phyloP scores from a whole-genome alignment of 1,139 yeast genomes.

The Nadsonia starkeyi-henricii region DNA sequence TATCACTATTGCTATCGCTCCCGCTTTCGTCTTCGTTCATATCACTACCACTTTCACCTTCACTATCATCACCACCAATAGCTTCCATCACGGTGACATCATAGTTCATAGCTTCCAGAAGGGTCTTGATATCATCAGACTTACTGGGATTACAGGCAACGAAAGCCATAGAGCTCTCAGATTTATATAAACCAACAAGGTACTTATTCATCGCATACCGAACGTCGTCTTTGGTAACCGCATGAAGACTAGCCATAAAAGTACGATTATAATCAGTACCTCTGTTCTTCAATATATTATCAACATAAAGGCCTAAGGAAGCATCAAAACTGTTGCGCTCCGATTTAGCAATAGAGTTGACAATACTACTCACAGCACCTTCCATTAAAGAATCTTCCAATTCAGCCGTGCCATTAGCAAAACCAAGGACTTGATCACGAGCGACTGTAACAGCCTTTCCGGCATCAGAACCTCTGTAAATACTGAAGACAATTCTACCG shows the following conservation, averaged over 20 bases:
- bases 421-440: conserved; percentile 48
- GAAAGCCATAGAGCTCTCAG: conserved; percentile 44
- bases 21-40: conserved; percentile 15
- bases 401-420: conserved; percentile 36
- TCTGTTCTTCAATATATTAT: conserved; percentile 50
- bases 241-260: conserved; percentile 17
- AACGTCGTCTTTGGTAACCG: conserved; percentile 45
- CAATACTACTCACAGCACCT: conserved; percentile 64
- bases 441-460: conserved; percentile 59
- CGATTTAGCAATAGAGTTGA: conserved; percentile 48
- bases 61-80: conserved; percentile 22
- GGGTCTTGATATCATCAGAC: conserved; percentile 32
- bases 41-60: conserved; percentile 20
- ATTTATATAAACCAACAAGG: conserved; percentile 34
- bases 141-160: conserved; percentile 63
- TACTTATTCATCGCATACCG: conserved; percentile 42
- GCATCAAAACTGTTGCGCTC: conserved; percentile 47
- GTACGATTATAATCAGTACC: conserved; percentile 48
- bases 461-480: conserved; percentile 79
- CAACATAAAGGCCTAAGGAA: conserved; percentile 50
- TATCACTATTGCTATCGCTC: conserved; percentile 8
- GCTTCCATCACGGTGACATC: conserved; percentile 44
- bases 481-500: conserved; percentile 50
- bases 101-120: conserved; percentile 45
- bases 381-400: conserved; percentile 50